Percentiles rank a stretch among this genome's conserved stretches.
Conservation (phyloP, 139 green algal genomes). For the Zygnema cylindricum region DNA sequence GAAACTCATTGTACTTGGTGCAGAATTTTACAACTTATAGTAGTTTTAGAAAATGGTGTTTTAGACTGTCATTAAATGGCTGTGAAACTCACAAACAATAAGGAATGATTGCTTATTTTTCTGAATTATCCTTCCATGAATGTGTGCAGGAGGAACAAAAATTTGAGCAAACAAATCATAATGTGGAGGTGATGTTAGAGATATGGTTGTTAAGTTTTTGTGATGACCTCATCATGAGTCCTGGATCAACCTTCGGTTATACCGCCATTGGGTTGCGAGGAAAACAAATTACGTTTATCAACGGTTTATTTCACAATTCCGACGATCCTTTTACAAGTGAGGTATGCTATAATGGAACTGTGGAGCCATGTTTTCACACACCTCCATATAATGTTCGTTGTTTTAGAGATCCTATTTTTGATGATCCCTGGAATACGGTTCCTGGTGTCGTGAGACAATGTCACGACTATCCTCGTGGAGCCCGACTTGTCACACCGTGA, state of each 20-base stretch:
- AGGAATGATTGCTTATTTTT: no score
- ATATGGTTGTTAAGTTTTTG: not conserved
- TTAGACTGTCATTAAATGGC: no score
- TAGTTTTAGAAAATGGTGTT: no score
- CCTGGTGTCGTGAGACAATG: not conserved
- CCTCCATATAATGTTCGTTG: not conserved
- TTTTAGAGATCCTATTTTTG: not conserved
- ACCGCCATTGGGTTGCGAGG: not conserved
- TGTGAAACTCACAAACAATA: no score
- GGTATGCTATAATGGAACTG: not conserved
- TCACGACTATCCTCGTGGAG: not conserved
- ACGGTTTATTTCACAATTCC: not conserved
- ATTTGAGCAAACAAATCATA: not conserved
- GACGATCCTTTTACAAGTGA: not conserved
- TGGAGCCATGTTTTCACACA: not conserved
- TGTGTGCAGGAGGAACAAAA: not conserved
- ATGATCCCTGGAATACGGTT: not conserved
- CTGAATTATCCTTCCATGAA: no score
- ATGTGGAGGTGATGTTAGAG: not conserved
- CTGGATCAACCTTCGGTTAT: not conserved
- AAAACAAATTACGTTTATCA: not conserved
- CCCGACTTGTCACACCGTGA: not conserved
- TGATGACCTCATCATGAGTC: not conserved
- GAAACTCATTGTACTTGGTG: no score
- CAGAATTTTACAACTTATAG: no score